These are phyloP conservation scores for Ogataea trehalophila DNA, from an alignment of 805 yeast species.

Conservation along the genomic window DNA sequence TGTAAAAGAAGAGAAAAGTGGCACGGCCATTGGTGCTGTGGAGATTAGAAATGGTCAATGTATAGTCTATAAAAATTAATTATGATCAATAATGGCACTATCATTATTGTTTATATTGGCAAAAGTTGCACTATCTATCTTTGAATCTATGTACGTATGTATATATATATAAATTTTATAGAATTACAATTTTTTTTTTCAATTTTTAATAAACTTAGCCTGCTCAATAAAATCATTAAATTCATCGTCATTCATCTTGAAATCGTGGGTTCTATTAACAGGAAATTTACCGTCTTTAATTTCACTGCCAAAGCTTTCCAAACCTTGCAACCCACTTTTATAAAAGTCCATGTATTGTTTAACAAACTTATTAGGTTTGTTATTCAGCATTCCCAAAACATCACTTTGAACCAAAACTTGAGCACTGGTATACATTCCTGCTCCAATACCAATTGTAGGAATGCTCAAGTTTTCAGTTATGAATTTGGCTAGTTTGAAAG, in stretches of 20 bases:
- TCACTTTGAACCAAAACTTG: slow-evolving; percentile 90
- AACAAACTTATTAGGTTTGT: slow-evolving; percentile 65
- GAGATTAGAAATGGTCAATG: slow-evolving; percentile 12
- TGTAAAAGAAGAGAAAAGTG: slow-evolving; percentile 14
- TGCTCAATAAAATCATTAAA: slow-evolving; percentile 37
- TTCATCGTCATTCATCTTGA: slow-evolving; percentile 62
- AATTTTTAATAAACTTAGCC: slow-evolving; percentile 15
- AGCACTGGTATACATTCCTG: slow-evolving; percentile 79
- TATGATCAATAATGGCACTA: neutral
- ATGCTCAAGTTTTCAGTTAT: slow-evolving; percentile 57
- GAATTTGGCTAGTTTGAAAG: slow-evolving; percentile 59
- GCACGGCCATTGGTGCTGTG: slow-evolving; percentile 2
- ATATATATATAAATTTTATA: slow-evolving; percentile 1
- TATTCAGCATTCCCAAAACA: slow-evolving; percentile 67
- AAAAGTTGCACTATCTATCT: too few species aligned
- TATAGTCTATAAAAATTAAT: slow-evolving; percentile 11
- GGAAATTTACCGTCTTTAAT: slow-evolving; percentile 61
- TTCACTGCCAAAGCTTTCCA: slow-evolving; percentile 53
- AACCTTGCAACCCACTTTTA: slow-evolving; percentile 43
- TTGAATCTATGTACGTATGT: neutral
- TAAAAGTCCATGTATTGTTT: slow-evolving; percentile 57
- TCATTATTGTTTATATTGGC: too few species aligned
- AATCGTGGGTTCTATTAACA: slow-evolving; percentile 52
- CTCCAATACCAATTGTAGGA: slow-evolving; percentile 96
- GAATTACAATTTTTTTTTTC: neutral